These are phyloP conservation scores for Boletus patriciae DNA, from an alignment of 768 basidiomycete genomes.

Conservation along the genomic window DNA sequence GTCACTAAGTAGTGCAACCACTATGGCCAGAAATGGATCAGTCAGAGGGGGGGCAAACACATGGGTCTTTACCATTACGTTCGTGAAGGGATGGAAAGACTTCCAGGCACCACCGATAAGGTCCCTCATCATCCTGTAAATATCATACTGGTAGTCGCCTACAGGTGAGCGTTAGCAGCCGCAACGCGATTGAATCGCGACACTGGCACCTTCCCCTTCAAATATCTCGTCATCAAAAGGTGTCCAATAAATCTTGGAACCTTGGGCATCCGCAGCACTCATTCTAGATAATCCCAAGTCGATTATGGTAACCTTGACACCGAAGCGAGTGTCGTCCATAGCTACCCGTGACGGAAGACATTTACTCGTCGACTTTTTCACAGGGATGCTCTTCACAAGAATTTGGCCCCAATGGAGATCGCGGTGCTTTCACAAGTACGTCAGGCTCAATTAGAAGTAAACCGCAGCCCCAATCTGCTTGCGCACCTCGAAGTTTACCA, in stretches of 20 bases:
- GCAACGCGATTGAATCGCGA: background rate
- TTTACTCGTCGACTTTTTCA: slow-evolving; percentile 37
- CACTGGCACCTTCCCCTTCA: slow-evolving; percentile 77
- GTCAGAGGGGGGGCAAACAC: background rate
- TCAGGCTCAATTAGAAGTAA: background rate
- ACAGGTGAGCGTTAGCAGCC: slow-evolving; percentile 15
- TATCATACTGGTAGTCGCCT: slow-evolving; percentile 94
- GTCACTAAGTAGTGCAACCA: slow-evolving; percentile 86
- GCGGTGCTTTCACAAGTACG: slow-evolving; percentile 66
- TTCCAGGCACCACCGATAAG: slow-evolving; percentile 68
- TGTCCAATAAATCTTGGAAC: slow-evolving; percentile 63
- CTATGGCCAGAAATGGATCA: slow-evolving; percentile 42
- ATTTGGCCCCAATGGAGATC: slow-evolving; percentile 99
- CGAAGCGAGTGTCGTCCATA: slow-evolving; percentile 69
- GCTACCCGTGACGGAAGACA: slow-evolving; percentile 33
- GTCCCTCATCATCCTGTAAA: slow-evolving; percentile 85
- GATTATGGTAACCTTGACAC: slow-evolving; percentile 82
- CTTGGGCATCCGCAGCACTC: slow-evolving; percentile 52
- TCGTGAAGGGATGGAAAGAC: slow-evolving; percentile 76
- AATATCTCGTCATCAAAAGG: slow-evolving; percentile 88
- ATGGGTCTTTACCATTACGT: slow-evolving; percentile 71
- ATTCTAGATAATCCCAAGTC: slow-evolving; percentile 93
- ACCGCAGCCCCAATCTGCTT: background rate
- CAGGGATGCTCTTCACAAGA: slow-evolving; percentile 61
- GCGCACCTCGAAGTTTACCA: slow-evolving; percentile 84